A percentile compares a stretch with the other conserved stretches of the same genome.
These are phyloP conservation scores for Colletotrichum neosansevieriae DNA, from an alignment of 2,329 filamentous ascomycete species.

Conservation along the genomic window DNA sequence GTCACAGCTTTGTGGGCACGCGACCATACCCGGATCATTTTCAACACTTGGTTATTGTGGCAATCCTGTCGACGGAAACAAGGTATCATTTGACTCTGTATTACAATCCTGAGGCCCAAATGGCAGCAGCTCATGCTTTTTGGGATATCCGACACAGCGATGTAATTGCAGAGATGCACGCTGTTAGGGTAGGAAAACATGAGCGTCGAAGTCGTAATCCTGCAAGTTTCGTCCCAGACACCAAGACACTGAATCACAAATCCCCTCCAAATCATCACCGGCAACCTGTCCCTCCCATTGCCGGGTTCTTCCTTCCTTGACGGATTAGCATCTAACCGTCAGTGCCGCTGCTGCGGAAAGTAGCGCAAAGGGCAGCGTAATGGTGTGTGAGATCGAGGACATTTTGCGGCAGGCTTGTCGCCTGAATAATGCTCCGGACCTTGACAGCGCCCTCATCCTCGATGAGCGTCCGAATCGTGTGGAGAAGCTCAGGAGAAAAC, in stretches of 20 bases:
- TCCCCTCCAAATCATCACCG: conserved; percentile 11
- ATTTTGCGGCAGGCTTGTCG: conserved; percentile 91
- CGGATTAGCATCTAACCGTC: conserved; percentile 71
- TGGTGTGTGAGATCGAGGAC: conserved; percentile 96
- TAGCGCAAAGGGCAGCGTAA: conserved; percentile 93
- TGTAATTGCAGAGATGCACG: conserved; percentile 18
- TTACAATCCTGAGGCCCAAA: conserved; percentile 25
- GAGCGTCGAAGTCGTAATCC: conserved; percentile 26
- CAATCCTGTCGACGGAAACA: conserved; percentile 15
- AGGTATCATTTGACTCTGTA: conserved; percentile 39
- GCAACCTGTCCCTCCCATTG: background rate
- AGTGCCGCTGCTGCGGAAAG: conserved; percentile 93
- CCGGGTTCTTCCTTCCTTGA: background rate
- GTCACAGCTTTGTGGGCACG: background rate
- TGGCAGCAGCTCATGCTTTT: conserved; percentile 26
- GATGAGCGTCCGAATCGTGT: conserved; percentile 89
- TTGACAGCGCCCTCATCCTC: conserved; percentile 98
- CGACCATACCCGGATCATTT: background rate
- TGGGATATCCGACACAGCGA: conserved; percentile 25
- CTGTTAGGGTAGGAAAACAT: conserved; percentile 17
- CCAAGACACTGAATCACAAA: conserved; percentile 18
- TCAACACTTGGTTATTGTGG: too few species aligned
- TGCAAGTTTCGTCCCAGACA: conserved; percentile 21
- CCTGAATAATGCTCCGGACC: conserved; percentile 95
- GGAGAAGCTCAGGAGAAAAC: conserved; percentile 93